Evolutionary conservation across 2,329 filamentous ascomycete species (phyloP).

Genomic region (Alternaria incomplexa): DNA sequence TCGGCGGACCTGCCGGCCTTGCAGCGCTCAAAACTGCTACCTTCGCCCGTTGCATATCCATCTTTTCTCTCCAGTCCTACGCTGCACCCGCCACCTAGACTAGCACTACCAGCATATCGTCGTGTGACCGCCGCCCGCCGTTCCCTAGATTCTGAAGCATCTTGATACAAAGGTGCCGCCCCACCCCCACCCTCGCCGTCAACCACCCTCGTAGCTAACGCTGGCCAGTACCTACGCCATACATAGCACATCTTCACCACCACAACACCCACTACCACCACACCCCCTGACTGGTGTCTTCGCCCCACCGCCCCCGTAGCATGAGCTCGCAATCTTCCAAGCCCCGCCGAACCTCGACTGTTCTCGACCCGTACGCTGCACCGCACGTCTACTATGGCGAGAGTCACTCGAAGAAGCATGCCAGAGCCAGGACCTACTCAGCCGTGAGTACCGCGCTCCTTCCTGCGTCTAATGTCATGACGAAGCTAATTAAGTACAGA

Average conservation of each 20-base stretch:
- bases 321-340: conserved; percentile 51
- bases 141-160: conserved; percentile 14
- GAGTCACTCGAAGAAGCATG: conserved; percentile 54
- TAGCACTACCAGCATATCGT: conserved; percentile 14
- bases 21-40: conserved; percentile 10
- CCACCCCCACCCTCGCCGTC: conserved; percentile 14
- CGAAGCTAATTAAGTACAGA: conserved; percentile 28
- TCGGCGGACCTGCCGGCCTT: conserved; percentile 13
- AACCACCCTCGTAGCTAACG: conserved; percentile 11
- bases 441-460: conserved; percentile 52
- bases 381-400: conserved; percentile 67
- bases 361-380: conserved; percentile 62
- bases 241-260: conserved; percentile 28
- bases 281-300: conserved; percentile 16
- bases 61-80: conserved; percentile 4
- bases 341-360: conserved; percentile 49
- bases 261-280: neutral
- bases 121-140: conserved; percentile 17
- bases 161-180: conserved; percentile 22
- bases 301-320: conserved; percentile 36
- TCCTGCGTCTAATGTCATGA: neutral
- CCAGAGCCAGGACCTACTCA: conserved; percentile 61
- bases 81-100: conserved; percentile 11
- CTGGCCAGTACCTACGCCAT: conserved; percentile 21
- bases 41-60: neutral